Conservation (phyloP, 2,329 filamentous ascomycete genomes). For the Ophiostoma australiae region DNA sequence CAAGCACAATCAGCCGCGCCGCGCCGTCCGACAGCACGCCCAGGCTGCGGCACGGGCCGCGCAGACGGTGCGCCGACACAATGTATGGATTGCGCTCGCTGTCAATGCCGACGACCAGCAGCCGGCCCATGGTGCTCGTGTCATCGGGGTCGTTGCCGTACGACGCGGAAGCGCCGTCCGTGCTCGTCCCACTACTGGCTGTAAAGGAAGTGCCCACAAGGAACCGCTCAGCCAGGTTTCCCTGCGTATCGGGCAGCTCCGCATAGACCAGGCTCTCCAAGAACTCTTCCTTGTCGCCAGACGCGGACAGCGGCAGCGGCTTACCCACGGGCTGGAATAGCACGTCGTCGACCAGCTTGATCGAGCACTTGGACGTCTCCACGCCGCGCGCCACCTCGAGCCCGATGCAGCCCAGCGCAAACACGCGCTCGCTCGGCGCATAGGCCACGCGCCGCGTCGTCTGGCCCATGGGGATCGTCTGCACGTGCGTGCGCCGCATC, state of each 20-base stretch:
- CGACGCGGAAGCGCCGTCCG: conserved; percentile 44
- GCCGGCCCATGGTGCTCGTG: conserved; percentile 12
- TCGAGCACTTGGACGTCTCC: conserved; percentile 73
- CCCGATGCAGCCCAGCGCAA: conserved; percentile 81
- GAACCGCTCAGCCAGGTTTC: conserved; percentile 66
- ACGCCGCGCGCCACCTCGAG: conserved; percentile 64
- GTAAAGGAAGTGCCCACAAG: conserved; percentile 85
- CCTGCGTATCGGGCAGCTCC: conserved; percentile 57
- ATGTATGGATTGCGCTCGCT: conserved; percentile 67
- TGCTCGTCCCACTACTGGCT: conserved; percentile 40
- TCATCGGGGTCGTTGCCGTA: conserved; percentile 70
- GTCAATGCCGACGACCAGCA: conserved; percentile 61
- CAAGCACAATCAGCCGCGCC: conserved; percentile 62
- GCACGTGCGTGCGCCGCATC: conserved; percentile 82
- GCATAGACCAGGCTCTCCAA: conserved; percentile 80
- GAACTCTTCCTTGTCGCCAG: conserved; percentile 55
- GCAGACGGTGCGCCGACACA: conserved; percentile 64
- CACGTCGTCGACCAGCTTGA: conserved; percentile 87
- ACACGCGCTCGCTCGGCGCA: conserved; percentile 70
- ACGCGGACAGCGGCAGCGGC: conserved; percentile 55
- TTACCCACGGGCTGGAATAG: conserved; percentile 72
- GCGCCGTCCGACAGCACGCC: conserved; percentile 66
- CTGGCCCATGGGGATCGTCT: conserved; percentile 69
- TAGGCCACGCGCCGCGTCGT: conserved; percentile 86
- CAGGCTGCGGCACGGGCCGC: conserved; percentile 75